A percentile compares a stretch with the other conserved stretches of the same genome.
These are phyloP conservation scores for Meyerozyma guilliermondii DNA, from an alignment of 1,139 yeast genomes.

Conservation along the genomic window DNA sequence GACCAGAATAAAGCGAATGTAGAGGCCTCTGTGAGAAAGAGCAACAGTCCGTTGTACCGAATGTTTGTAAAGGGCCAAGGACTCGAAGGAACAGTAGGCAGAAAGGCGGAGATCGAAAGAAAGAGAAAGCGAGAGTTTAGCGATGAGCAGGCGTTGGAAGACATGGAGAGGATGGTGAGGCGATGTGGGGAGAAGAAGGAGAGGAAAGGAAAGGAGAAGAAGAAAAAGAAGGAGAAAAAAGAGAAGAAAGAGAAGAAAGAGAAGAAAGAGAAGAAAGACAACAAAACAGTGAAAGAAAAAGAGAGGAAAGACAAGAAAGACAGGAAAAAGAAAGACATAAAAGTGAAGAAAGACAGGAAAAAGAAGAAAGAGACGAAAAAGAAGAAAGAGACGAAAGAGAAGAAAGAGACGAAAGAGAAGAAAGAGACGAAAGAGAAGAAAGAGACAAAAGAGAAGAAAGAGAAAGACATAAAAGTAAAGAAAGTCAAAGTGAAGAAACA, in stretches of 20 bases:
- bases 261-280: conserved; percentile 3
- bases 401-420: no score
- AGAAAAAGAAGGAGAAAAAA: conserved; percentile 6
- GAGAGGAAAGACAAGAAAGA: conserved; percentile 8
- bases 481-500: background rate
- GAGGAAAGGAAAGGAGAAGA: conserved; percentile 6
- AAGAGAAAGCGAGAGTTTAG: conserved; percentile 10
- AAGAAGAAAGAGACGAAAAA: conserved; percentile 2
- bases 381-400: no score
- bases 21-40: conserved; percentile 38
- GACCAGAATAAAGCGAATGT: conserved; percentile 41
- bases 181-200: conserved; percentile 6
- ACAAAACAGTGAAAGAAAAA: conserved; percentile 4
- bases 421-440: no score
- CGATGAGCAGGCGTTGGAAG: conserved; percentile 11
- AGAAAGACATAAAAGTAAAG: conserved; percentile 1
- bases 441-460: conserved; percentile 8
- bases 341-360: conserved; percentile 10
- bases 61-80: conserved; percentile 87
- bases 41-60: conserved; percentile 57
- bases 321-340: conserved; percentile 8
- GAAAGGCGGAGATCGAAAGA: conserved; percentile 18
- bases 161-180: conserved; percentile 8
- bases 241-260: conserved; percentile 5
- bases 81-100: conserved; percentile 68